Base-by-base conservation (phyloP, 768 basidiomycete genomes). In the Boletus rubroflammeus region DNA sequence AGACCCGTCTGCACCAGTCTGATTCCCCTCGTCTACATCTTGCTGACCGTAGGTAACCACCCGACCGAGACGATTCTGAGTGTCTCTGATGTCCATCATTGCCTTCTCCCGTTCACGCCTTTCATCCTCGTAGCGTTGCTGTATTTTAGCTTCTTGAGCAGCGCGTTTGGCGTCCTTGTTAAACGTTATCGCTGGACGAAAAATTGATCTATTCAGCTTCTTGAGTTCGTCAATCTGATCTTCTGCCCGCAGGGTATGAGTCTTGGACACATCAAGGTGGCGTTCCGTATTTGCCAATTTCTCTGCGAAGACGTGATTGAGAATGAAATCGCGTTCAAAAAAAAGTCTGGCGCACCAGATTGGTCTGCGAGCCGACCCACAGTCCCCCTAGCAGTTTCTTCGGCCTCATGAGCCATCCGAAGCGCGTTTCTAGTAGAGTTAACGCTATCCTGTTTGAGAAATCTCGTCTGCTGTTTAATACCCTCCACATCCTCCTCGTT, bases 221-320 rank as follows among this genome's bases (percentile, higher is more conserved):
- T 93, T 95, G 51, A 99, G 83, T 71, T 98, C 95, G 57, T 85
- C 86, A 5, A 94, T 93, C 70, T 84, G 91, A 74, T 99, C 96
- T 53, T 87, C 87, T n/a, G 96, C 95, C 4, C 90, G 85, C 41
- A 77, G 74, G 31, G 90, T 87, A 71, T 95, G 86, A 14, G 88
- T 88, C 72, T 91, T 98, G 47, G 95, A 80, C 49, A 93, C 83
- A 68, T 98, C 96, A 51, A 98, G 81, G 72, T 98, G 91, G 53
- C 92, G 87, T 70, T 98, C 94, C 28, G 96, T 97, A 68, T 92
- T 92, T 26, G 92, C 95, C 60, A 99, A 73, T 73, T 86, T 88
- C 73, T 90, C 89, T 91, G 34, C 35, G 11, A 44, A 38, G 34
- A 53, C 3, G 17, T 21, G 23, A 25, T 32, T 36, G 53, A 36